phyloP scores from a whole-genome alignment of 202 grass and related monocot species.

The Zoysia matrella region DNA sequence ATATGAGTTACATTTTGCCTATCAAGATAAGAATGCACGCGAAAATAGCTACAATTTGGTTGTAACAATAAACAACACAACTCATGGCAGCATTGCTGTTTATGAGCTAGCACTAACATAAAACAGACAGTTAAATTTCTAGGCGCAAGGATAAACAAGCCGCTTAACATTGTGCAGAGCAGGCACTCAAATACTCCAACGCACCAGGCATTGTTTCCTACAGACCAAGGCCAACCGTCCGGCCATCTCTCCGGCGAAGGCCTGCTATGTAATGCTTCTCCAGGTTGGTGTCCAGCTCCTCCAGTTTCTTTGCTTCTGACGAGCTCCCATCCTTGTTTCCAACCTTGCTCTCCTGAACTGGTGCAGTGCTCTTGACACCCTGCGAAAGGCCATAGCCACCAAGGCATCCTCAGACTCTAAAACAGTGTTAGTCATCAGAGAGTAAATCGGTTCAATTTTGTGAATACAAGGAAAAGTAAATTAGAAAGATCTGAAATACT shows the following conservation, averaged over 20 bases:
- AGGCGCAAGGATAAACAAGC: conserved; percentile 26
- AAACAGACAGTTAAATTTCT: background rate
- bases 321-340: conserved; percentile 49
- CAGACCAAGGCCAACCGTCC: conserved; percentile 90
- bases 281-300: conserved; percentile 89
- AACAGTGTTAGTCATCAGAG: conserved; percentile 75
- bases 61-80: conserved; percentile 1
- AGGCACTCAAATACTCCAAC: background rate
- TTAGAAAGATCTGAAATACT: conserved; percentile 11
- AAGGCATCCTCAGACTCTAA: conserved; percentile 90
- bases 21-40: background rate
- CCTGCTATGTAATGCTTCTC: conserved; percentile 97
- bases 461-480: conserved; percentile 6
- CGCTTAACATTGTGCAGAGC: conserved; percentile 20
- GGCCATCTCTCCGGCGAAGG: conserved; percentile 85
- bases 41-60: background rate
- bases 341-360: conserved; percentile 47
- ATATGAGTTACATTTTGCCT: background rate
- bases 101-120: conserved; percentile 28
- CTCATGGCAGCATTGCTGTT: background rate
- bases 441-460: conserved; percentile 35
- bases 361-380: conserved; percentile 62
- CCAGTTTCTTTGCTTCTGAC: conserved; percentile 65
- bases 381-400: conserved; percentile 76
- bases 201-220: conserved; percentile 42